Evolutionary conservation across 1,284 basidiomycete species (phyloP), one percentile per base, ranked within the genome.

Genomic region (Macrocystidia cucumis): DNA sequence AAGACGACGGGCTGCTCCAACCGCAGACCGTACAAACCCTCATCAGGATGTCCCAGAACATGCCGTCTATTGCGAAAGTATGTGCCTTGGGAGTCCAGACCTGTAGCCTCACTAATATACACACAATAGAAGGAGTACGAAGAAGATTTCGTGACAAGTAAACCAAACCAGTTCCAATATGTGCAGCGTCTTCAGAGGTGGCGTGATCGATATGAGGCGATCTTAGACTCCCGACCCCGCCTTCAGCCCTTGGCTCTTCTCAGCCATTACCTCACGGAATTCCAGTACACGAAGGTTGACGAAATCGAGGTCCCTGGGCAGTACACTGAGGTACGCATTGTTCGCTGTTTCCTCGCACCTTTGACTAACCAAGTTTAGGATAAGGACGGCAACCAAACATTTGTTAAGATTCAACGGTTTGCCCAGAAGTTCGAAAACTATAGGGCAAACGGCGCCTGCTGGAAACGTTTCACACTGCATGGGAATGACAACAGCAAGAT

Each of bases 301-400:
- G 96, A 98, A 47, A 91, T 99, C 34, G 96, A 99, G 57, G 81
- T 99, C 37, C 96, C 96, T 13, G 96, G 96, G 6, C 96, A 99
- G 60, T 99, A 99, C 52, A 86, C 93, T 0, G 89, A 95, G 74
- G 91, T 88, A 41, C 46, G 71, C 33, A n/a, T 0, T 35, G 22
- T 9, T 16, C n/a, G 19, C 29, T 21, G 32, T 12, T 22, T 31
- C 14, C 13, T 20, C 26, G 13, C 19, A n/a, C 34, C 35, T 23
- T 13, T 40, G 30, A 39, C 19, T 42, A 42, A 35, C 26, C 34
- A 8, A 43, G 40, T 14, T 20, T 44, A 95, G 87, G 88, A 96
- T 54, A 92, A 95, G 55, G 96, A 98, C 58, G 91, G 76, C 54
- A 91, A 92, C 51, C 83, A 88, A 49, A 86, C 89, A 51, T 97